Base-by-base conservation (phyloP, 2,329 filamentous ascomycete genomes). In the Tolypocladium inflatum region DNA sequence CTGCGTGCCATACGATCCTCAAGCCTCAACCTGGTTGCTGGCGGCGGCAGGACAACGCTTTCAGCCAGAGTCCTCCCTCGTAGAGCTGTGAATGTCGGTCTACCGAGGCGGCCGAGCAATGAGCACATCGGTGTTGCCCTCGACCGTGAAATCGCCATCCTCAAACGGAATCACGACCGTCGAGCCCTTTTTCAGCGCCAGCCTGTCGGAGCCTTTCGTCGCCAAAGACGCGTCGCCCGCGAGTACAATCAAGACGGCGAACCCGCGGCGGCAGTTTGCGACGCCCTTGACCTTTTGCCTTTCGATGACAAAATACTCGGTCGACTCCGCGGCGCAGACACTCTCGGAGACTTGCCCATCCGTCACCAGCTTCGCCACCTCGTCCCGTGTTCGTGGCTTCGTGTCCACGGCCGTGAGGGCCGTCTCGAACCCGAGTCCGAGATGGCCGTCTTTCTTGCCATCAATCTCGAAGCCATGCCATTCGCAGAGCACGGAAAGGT, bases 401-500 rank as follows among this genome's bases (percentile, higher is more conserved):
- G 39, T 58, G 13, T 65, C 55, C 1, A 64, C 60, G 5, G 61
- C 62, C 3, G 61, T 63, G n/a, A 63, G 58, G 2, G 63, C 61
- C 13, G 57, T 61, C 21, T 53, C 45, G 17, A 61, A 65, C 3
- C 58, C 63, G 17, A 63, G 55, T 3, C 61, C 62, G 13, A 64
- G 55, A 26, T 64, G 63, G 10, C 60, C 61, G 10, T 60, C 55
- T 21, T 58, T 57, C 13, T 39, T 51, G 2, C 63, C 61, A 21
- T 65, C 56, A 38, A 63, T 60, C 1, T 54, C 51, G 26, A 62
- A 61, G 1, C 57, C 63, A 1, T 35, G 45, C 61, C 63, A 62
- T 57, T 64, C 63, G 35, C 63, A 62, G 0, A 64, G 48, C 9
- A 66, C 57, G 17, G 58, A 64, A 33, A 64, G 15, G 41, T 63